Evolutionary conservation across 345 rosid species (phyloP).

Genomic region (Carallia pectinifolia): DNA sequence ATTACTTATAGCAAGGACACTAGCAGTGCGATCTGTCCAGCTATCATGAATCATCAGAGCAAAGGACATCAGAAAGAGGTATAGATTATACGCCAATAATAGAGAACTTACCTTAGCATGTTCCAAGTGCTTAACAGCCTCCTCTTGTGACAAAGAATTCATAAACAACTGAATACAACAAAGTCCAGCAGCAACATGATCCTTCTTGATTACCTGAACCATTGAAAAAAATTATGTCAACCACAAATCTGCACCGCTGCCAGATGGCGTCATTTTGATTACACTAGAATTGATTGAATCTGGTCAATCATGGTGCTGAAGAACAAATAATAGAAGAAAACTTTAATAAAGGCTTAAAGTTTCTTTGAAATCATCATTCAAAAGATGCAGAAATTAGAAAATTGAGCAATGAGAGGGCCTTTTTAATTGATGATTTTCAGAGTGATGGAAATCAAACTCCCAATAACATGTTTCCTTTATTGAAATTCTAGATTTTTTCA

Average conservation of each 20-base stretch:
- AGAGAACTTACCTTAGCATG: constrained; percentile 63
- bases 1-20: no score
- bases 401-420: neutral
- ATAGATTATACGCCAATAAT: neutral
- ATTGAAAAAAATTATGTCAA: constrained; percentile 7
- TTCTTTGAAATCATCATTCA: neutral
- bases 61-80: no score
- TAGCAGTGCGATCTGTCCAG: no score
- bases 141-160: constrained; percentile 86
- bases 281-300: neutral
- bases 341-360: neutral
- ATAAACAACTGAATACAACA: constrained; percentile 91
- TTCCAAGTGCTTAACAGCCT: constrained; percentile 88
- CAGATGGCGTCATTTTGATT: neutral
- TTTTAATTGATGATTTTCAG: neutral
- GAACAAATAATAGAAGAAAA: neutral
- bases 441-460: no score
- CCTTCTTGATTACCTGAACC: constrained; percentile 88
- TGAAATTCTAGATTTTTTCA: no score
- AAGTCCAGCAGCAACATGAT: constrained; percentile 90
- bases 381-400: neutral
- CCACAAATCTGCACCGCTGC: neutral
- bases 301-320: neutral
- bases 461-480: no score
- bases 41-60: no score